These are phyloP conservation scores for Pleurotus pulmonarius DNA, from an alignment of 768 basidiomycete species.

Conservation along the genomic window DNA sequence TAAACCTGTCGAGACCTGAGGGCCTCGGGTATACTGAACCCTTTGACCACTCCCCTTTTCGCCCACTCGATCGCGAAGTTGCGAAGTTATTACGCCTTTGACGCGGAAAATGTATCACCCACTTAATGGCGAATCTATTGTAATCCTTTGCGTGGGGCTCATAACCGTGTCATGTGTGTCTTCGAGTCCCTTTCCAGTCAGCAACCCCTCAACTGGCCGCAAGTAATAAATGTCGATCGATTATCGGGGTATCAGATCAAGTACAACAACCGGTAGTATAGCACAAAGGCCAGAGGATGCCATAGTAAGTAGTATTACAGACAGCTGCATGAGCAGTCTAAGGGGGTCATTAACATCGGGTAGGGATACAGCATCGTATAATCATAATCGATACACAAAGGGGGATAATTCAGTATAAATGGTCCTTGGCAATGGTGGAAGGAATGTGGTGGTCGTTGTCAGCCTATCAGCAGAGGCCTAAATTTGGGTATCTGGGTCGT, in stretches of 20 bases:
- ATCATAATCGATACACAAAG: conserved; percentile 7
- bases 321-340: neutral
- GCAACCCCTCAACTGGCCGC: neutral
- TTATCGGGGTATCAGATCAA: conserved; percentile 1
- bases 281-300: neutral
- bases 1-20: conserved; percentile 18
- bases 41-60: neutral
- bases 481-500: conserved; percentile 6
- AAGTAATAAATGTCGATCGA: neutral
- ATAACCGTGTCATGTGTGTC: neutral
- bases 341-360: neutral
- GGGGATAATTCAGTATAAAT: conserved; percentile 6
- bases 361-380: conserved; percentile 2
- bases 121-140: neutral
- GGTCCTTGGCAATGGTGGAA: conserved; percentile 2
- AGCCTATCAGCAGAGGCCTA: neutral
- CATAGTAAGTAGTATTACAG: neutral
- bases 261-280: neutral
- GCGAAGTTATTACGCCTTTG: neutral
- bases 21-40: conserved; percentile 15
- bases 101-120: neutral
- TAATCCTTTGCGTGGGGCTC: neutral
- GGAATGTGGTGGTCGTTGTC: neutral
- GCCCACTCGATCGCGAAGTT: no score
- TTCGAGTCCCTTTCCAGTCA: neutral